phyloP scores from a whole-genome alignment of 1,284 basidiomycete species.

The Puccinia polysora region DNA sequence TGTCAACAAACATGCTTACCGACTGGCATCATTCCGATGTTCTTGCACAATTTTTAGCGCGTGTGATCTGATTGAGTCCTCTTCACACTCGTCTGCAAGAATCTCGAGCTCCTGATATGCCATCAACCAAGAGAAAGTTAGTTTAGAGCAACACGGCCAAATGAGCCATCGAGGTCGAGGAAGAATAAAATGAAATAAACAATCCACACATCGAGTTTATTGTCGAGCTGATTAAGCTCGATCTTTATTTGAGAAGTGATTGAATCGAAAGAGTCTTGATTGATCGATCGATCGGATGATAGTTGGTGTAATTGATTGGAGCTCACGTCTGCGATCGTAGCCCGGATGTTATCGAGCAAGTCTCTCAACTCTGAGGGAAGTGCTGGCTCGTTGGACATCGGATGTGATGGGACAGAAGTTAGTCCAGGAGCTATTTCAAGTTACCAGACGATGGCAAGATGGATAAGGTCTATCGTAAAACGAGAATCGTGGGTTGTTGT shows the following conservation, averaged over 20 bases:
- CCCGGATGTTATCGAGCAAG: conserved; percentile 8
- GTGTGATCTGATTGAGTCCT: conserved; percentile 14
- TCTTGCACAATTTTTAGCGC: conserved; percentile 22
- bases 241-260: not conserved
- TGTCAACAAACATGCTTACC: not conserved
- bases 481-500: no score
- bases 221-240: conserved; percentile 15
- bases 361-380: conserved; percentile 15
- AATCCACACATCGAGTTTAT: conserved; percentile 28
- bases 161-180: not conserved
- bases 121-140: no score
- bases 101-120: conserved; percentile 36
- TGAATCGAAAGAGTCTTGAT: conserved; percentile 8
- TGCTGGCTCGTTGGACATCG: no score
- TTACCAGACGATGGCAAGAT: no score
- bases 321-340: conserved; percentile 7
- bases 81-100: conserved; percentile 34
- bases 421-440: no score
- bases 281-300: not conserved
- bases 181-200: not conserved
- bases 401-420: no score
- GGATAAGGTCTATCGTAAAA: no score
- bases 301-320: not conserved
- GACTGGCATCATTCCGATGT: not conserved
- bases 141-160: not conserved